Evolutionary conservation across 768 basidiomycete species (phyloP).

Genomic region (Trametes sanguinea): DNA sequence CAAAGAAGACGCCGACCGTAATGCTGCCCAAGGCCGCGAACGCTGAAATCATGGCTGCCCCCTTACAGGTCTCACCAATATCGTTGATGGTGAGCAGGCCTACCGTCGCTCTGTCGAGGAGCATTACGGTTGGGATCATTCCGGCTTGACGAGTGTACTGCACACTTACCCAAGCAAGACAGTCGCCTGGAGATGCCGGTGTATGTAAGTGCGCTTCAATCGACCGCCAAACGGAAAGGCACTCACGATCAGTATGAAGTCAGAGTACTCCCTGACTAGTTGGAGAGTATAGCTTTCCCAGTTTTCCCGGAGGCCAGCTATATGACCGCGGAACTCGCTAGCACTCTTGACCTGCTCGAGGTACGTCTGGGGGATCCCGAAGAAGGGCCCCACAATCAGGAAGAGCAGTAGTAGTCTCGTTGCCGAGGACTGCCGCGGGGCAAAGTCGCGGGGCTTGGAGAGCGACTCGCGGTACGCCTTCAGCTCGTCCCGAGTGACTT

Average conservation of each 20-base stretch:
- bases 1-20: conserved; percentile 55
- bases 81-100: conserved; percentile 49
- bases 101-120: conserved; percentile 45
- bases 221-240: background rate
- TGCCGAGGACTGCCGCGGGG: background rate
- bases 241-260: conserved; percentile 57
- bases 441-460: conserved; percentile 6
- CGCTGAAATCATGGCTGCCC: conserved; percentile 46
- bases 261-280: conserved; percentile 55
- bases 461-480: conserved; percentile 31
- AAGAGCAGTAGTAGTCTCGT: conserved; percentile 37
- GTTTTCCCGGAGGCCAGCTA: conserved; percentile 47
- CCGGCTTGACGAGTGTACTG: background rate
- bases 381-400: conserved; percentile 47
- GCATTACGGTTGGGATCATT: too few species aligned
- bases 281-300: conserved; percentile 54
- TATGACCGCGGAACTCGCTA: conserved; percentile 51
- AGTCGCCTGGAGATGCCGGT: conserved; percentile 41
- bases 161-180: conserved; percentile 39
- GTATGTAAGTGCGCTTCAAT: background rate
- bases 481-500: conserved; percentile 34
- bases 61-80: conserved; percentile 34
- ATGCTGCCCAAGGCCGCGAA: conserved; percentile 57
- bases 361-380: conserved; percentile 56
- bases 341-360: conserved; percentile 49